A percentile compares a stretch with the other conserved stretches of the same genome.
phyloP scores from a whole-genome alignment of 108 stramenopile species.

The Skeletonema costatum region DNA sequence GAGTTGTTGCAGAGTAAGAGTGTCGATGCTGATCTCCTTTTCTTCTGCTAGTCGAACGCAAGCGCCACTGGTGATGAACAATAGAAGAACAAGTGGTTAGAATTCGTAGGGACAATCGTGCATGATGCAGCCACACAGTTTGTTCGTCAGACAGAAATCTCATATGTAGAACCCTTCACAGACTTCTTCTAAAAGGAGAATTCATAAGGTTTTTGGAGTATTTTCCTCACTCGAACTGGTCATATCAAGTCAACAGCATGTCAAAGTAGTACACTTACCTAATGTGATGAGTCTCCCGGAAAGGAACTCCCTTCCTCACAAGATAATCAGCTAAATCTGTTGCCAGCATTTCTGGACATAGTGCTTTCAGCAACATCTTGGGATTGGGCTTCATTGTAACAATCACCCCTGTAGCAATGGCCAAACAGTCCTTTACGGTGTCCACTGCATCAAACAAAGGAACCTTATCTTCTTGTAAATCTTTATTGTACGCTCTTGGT shows the following conservation, averaged over 20 bases:
- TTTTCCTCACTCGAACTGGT: not conserved
- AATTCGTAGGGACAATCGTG: not conserved
- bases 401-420: slow-evolving; percentile 96
- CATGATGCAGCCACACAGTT: not conserved
- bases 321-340: slow-evolving; percentile 99
- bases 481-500: slow-evolving; percentile 99
- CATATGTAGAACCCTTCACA: slow-evolving; percentile 29
- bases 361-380: slow-evolving; percentile 81
- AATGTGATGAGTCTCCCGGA: slow-evolving; percentile 99
- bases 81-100: not conserved
- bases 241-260: not conserved
- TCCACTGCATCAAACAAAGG: slow-evolving; percentile 95
- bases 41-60: slow-evolving; percentile 90
- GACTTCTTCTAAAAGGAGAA: slow-evolving; percentile 8
- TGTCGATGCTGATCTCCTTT: slow-evolving; percentile 71
- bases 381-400: slow-evolving; percentile 92
- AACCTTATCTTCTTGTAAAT: slow-evolving; percentile 99
- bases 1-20: slow-evolving; percentile 82
- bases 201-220: slow-evolving; percentile 17
- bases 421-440: slow-evolving; percentile 94
- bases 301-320: slow-evolving; percentile 98
- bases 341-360: slow-evolving; percentile 99
- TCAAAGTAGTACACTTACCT: slow-evolving; percentile 41
- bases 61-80: slow-evolving; percentile 60
- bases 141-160: slow-evolving; percentile 43